Percentiles rank a stretch among this genome's conserved stretches.
These are phyloP conservation scores for Clonostachys rhizophaga DNA, from an alignment of 2,329 filamentous ascomycete species.

Conservation along the genomic window DNA sequence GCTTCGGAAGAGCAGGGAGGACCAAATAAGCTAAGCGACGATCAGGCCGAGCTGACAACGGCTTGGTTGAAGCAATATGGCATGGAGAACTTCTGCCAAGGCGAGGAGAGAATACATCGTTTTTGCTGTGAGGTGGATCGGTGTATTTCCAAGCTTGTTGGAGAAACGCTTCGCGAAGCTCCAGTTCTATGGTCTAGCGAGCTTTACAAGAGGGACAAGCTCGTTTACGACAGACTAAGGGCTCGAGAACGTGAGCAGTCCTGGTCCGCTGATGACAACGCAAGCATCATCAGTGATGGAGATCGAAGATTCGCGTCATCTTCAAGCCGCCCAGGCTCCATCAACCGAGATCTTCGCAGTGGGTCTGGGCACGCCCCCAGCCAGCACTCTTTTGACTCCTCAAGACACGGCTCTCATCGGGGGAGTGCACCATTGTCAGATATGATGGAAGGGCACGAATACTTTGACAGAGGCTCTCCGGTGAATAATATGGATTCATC, in stretches of 20 bases:
- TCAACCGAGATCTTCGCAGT: conserved; percentile 51
- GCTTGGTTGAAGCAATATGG: conserved; percentile 78
- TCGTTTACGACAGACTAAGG: conserved; percentile 45
- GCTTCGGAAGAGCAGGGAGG: conserved; percentile 81
- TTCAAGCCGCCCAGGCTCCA: conserved; percentile 42
- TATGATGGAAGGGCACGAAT: conserved; percentile 64
- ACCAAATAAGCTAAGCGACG: conserved; percentile 92
- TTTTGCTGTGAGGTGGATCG: conserved; percentile 88
- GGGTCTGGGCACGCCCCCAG: conserved; percentile 59
- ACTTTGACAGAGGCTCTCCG: conserved; percentile 65
- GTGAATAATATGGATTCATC: conserved; percentile 69
- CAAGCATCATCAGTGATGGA: conserved; percentile 50
- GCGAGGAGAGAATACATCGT: conserved; percentile 90
- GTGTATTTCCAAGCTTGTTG: conserved; percentile 80
- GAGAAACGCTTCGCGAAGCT: conserved; percentile 76
- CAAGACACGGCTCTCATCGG: conserved; percentile 51
- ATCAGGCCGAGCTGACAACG: conserved; percentile 80
- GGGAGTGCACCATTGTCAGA: conserved; percentile 57
- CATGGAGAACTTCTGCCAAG: conserved; percentile 90
- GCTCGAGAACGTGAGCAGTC: conserved; percentile 39
- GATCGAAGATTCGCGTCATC: conserved; percentile 40
- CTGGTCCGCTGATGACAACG: conserved; percentile 41
- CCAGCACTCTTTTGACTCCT: conserved; percentile 66
- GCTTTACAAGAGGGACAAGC: conserved; percentile 75
- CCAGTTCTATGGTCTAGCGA: conserved; percentile 92